phyloP scores from a whole-genome alignment of 768 basidiomycete species.

The Mycena venus region DNA sequence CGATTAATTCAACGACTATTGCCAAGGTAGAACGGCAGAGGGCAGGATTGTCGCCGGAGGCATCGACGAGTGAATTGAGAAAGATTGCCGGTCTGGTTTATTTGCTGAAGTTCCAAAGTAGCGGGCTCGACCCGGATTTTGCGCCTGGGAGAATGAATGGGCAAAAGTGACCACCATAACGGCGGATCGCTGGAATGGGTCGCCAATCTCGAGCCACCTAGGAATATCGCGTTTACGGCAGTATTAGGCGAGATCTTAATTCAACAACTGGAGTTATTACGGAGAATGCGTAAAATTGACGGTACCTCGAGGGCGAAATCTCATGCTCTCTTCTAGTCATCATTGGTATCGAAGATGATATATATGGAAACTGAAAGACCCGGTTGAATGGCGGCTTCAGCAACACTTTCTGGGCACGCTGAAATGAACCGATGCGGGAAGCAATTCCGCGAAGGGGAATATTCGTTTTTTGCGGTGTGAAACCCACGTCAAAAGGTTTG shows the following conservation, averaged over 20 bases:
- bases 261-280: background rate
- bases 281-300: background rate
- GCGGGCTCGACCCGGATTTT: background rate
- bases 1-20: background rate
- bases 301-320: background rate
- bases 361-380: background rate
- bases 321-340: background rate
- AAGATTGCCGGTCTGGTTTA: background rate
- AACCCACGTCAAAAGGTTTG: constrained; percentile 11
- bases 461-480: constrained; percentile 9
- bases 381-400: background rate
- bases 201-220: background rate
- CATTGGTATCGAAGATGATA: background rate
- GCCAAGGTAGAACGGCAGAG: background rate
- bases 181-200: background rate
- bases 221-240: background rate
- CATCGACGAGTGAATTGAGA: background rate
- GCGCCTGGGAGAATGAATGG: background rate
- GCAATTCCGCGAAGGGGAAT: constrained; percentile 4
- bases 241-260: background rate
- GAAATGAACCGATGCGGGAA: background rate
- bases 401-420: background rate
- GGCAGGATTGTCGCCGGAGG: background rate
- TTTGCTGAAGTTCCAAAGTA: background rate
- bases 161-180: background rate